A percentile compares a stretch with the other conserved stretches of the same genome.
These are phyloP conservation scores for Gynostemma pentaphyllum DNA, from an alignment of 306 rosid genomes.

Conservation along the genomic window DNA sequence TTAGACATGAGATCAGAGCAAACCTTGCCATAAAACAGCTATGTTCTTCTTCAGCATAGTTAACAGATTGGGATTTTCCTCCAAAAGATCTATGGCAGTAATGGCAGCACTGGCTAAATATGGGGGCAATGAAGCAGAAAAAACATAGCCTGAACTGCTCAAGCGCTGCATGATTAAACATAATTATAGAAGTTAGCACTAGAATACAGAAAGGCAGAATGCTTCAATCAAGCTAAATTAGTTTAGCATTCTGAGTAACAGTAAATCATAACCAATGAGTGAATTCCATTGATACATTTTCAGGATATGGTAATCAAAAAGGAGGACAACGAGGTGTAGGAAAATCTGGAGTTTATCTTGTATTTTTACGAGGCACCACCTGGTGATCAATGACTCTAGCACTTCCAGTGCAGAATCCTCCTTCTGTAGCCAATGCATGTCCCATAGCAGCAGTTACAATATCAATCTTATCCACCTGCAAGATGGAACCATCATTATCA, in stretches of 20 bases:
- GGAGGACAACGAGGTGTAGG: neutral
- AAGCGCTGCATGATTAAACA: slow-evolving; percentile 54
- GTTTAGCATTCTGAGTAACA: neutral
- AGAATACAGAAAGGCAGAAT: neutral
- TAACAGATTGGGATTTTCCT: slow-evolving; percentile 65
- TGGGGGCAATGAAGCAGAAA: slow-evolving; percentile 98
- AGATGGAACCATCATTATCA: slow-evolving; percentile 23
- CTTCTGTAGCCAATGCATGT: slow-evolving; percentile 90
- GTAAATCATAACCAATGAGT: neutral
- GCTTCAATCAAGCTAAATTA: neutral
- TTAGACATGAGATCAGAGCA: slow-evolving; percentile 12
- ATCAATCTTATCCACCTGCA: slow-evolving; percentile 82
- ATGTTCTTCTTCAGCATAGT: slow-evolving; percentile 60
- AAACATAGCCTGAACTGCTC: slow-evolving; percentile 94
- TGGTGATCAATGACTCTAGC: slow-evolving; percentile 94
- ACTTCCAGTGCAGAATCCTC: slow-evolving; percentile 98
- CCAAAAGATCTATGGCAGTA: slow-evolving; percentile 72
- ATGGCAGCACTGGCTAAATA: slow-evolving; percentile 92
- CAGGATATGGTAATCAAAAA: neutral
- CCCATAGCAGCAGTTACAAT: slow-evolving; percentile 97
- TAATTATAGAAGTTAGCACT: slow-evolving; percentile 18
- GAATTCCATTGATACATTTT: neutral
- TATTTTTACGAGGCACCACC: slow-evolving; percentile 21
- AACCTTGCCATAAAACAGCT: slow-evolving; percentile 59
- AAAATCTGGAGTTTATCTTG: neutral